A percentile compares a stretch with the other conserved stretches of the same genome.
These are phyloP conservation scores for Curvularia lunata DNA, from an alignment of 2,329 filamentous ascomycete genomes.

Conservation along the genomic window DNA sequence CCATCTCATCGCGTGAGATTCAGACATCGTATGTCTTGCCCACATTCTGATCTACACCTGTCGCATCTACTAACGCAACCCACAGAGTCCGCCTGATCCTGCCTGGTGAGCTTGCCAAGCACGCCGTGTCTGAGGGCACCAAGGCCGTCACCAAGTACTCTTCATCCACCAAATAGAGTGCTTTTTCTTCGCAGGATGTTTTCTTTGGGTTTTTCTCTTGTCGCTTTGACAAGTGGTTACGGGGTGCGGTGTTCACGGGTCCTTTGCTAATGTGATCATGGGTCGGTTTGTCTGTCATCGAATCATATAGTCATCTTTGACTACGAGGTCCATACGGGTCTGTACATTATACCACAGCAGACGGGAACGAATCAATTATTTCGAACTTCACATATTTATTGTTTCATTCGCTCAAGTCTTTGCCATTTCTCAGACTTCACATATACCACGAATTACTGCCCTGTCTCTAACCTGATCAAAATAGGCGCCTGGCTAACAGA, in stretches of 20 bases:
- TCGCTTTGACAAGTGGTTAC: slow-evolving; percentile 56
- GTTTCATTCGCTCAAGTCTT: no score
- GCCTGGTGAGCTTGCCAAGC: slow-evolving; percentile 98
- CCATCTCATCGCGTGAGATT: slow-evolving; percentile 98
- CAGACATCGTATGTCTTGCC: slow-evolving; percentile 79
- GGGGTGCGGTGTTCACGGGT: slow-evolving; percentile 54
- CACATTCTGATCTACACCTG: not conserved
- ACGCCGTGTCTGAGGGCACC: slow-evolving; percentile 98
- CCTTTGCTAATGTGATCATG: slow-evolving; percentile 60
- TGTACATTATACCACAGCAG: slow-evolving; percentile 53
- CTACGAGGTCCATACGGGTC: slow-evolving; percentile 48
- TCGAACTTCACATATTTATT: slow-evolving; percentile 39
- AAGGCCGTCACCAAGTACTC: slow-evolving; percentile 99
- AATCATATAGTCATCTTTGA: slow-evolving; percentile 48
- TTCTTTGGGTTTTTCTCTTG: slow-evolving; percentile 60
- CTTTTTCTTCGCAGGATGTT: slow-evolving; percentile 48
- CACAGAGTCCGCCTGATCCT: slow-evolving; percentile 88
- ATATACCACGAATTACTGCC: no score
- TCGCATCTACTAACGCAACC: slow-evolving; percentile 33
- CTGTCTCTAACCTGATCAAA: no score
- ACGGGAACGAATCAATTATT: slow-evolving; percentile 51
- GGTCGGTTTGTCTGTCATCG: slow-evolving; percentile 54
- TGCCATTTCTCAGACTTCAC: no score
- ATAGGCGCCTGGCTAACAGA: no score
- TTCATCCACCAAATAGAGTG: slow-evolving; percentile 93